phyloP scores from a whole-genome alignment of 306 rosid genomes.

The Corylus americana region DNA sequence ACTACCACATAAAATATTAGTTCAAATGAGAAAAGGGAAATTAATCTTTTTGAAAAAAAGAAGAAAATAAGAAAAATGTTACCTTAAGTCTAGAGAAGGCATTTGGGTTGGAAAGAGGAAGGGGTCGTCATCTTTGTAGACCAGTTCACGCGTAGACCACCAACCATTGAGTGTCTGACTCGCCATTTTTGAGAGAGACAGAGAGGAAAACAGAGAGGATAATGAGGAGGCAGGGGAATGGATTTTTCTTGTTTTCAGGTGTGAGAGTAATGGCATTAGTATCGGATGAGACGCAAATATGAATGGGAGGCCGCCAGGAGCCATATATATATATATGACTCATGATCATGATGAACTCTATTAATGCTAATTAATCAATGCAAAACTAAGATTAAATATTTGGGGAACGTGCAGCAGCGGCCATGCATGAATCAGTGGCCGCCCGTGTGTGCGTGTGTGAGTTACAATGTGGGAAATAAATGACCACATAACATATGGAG shows the following conservation, averaged over 20 bases:
- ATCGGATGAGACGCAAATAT: slow-evolving; percentile 24
- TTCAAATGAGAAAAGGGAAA: neutral
- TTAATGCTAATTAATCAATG: slow-evolving; percentile 23
- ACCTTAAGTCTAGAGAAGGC: slow-evolving; percentile 42
- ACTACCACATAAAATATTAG: slow-evolving; percentile 1
- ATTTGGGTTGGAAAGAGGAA: slow-evolving; percentile 27
- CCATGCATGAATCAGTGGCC: slow-evolving; percentile 37
- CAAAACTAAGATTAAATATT: slow-evolving; percentile 11
- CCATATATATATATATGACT: neutral
- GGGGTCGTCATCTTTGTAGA: slow-evolving; percentile 32
- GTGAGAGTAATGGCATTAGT: neutral
- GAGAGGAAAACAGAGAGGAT: neutral
- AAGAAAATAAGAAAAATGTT: neutral
- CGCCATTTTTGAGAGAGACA: slow-evolving; percentile 18
- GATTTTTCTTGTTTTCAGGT: neutral
- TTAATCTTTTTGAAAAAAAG: neutral
- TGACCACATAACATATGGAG: too few relatives aligned
- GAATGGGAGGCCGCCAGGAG: slow-evolving; percentile 17
- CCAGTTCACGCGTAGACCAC: slow-evolving; percentile 15
- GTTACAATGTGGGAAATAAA: slow-evolving; percentile 47
- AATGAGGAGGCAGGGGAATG: slow-evolving; percentile 9
- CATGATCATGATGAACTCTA: slow-evolving; percentile 4
- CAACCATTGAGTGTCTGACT: slow-evolving; percentile 21
- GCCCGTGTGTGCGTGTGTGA: slow-evolving; percentile 41
- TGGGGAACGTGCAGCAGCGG: slow-evolving; percentile 71